Conservation (phyloP, 805 yeast genomes). For the Millerozyma miso region DNA sequence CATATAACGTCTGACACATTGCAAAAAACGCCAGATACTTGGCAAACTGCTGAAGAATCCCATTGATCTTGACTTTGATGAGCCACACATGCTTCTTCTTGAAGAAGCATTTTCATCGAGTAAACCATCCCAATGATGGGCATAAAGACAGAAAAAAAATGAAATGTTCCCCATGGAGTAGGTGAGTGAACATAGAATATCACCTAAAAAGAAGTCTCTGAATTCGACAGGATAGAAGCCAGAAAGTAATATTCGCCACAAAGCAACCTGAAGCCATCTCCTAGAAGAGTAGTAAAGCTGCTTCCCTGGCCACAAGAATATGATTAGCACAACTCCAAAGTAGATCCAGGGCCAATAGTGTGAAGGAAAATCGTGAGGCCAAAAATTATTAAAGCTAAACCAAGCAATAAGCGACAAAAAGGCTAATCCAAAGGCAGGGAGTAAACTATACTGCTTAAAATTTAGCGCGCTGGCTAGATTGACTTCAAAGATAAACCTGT, state of each 20-base stretch:
- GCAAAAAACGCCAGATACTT: constrained; percentile 84
- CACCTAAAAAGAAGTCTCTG: constrained; percentile 90
- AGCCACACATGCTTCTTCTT: constrained; percentile 56
- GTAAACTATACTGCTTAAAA: constrained; percentile 57
- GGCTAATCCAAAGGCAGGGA: constrained; percentile 59
- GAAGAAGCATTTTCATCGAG: constrained; percentile 32
- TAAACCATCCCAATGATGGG: constrained; percentile 62
- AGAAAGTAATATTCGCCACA: constrained; percentile 69
- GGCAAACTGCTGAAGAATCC: constrained; percentile 87
- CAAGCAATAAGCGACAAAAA: constrained; percentile 60
- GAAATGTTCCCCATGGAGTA: constrained; percentile 84
- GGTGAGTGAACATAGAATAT: constrained; percentile 81
- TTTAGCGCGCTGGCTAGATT: constrained; percentile 64
- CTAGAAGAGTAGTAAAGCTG: constrained; percentile 59
- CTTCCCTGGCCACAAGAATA: constrained; percentile 60
- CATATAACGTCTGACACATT: constrained; percentile 84
- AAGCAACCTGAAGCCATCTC: constrained; percentile 68
- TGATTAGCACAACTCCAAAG: constrained; percentile 46
- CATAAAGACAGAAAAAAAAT: constrained; percentile 79
- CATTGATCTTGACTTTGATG: constrained; percentile 66
- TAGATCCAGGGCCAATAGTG: constrained; percentile 79
- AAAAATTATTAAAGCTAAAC: constrained; percentile 70
- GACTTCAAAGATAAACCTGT: constrained; percentile 88
- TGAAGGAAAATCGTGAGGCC: constrained; percentile 58
- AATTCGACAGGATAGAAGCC: constrained; percentile 95